These are phyloP conservation scores for Tylopilus balloui DNA, from an alignment of 768 basidiomycete genomes.

Conservation along the genomic window DNA sequence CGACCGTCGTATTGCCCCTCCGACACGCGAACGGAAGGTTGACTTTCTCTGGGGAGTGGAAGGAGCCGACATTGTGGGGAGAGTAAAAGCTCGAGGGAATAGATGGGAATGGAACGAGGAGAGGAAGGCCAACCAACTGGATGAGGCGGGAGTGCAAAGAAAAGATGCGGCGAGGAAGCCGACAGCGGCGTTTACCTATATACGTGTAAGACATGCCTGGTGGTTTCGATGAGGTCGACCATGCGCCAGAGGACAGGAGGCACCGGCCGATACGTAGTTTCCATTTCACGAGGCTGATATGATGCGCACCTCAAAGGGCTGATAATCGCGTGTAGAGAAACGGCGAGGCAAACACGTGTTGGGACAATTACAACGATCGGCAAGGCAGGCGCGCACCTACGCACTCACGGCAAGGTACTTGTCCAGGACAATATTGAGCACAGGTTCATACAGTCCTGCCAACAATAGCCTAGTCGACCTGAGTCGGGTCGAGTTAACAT, in stretches of 20 bases:
- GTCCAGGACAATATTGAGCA: conserved; percentile 5
- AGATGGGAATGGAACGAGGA: conserved; percentile 4
- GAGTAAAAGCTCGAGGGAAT: not conserved
- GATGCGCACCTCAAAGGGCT: conserved; percentile 30
- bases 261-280: conserved; percentile 13
- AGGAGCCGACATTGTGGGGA: conserved; percentile 27
- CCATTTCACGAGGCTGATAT: conserved; percentile 25
- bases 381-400: conserved; percentile 13
- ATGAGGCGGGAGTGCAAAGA: conserved; percentile 20
- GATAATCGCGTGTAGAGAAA: conserved; percentile 34
- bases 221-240: conserved; percentile 34
- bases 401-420: conserved; percentile 5
- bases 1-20: conserved; percentile 55
- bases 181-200: conserved; percentile 26
- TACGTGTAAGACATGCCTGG: conserved; percentile 30
- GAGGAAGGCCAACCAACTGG: conserved; percentile 7
- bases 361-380: not conserved
- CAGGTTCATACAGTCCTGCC: conserved; percentile 12
- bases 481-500: not conserved
- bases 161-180: conserved; percentile 16
- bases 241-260: conserved; percentile 27
- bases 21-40: conserved; percentile 57
- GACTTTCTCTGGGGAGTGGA: conserved; percentile 34
- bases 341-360: conserved; percentile 33
- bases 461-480: conserved; percentile 1